Base-by-base conservation (phyloP, 2,329 filamentous ascomycete species). In the Acephala macrosclerotiorum region DNA sequence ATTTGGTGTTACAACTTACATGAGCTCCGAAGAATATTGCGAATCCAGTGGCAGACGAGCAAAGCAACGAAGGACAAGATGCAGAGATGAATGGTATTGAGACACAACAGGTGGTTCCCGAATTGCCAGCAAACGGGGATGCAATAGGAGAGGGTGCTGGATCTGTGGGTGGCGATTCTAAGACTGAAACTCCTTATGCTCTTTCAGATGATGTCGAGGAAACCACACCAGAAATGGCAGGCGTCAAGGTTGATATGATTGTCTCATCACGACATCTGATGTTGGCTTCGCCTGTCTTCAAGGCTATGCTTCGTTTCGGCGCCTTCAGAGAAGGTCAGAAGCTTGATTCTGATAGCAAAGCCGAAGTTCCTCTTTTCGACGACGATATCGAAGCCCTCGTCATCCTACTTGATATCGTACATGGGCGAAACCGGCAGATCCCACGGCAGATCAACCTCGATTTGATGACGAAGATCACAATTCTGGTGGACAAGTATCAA, bases 401-500 rank as follows among this genome's bases (percentile, higher is more conserved):
- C 1, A 63, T 66, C 18, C n/a, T 68, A 1, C n/a, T 68, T 42
- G 49, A 65, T 20, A 65, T 68, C n/a, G 63, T 64, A 14, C 64
- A 68, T 35, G 47, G 61, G 16, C 55, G 16, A 1, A 40, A 55
- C 2, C 45, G 58, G 16, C 45, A 35, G 4, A 57, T 68, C 12
- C 63, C 66, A 3, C 49, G 58, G 4, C 29, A 57, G 9, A 36
- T 67, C 16, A 18, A 18, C 16, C 22, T 67, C 16, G 47, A 61
- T 3, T 33, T 22, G 22, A 60, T 63, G 42, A 38, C 58, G 2
- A 33, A 58, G 14, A n/a, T 66, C 8, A 40, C 66, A 12, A 55
- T 53, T n/a, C 26, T 64, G 25, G 61, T 66, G 1, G 59, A 68
- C n/a, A 63, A 64, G n/a, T 68, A 68, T 45, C 60, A 68, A 18